phyloP scores from a whole-genome alignment of 2,329 filamentous ascomycete genomes.

The Teratosphaeriaceae sp. region DNA sequence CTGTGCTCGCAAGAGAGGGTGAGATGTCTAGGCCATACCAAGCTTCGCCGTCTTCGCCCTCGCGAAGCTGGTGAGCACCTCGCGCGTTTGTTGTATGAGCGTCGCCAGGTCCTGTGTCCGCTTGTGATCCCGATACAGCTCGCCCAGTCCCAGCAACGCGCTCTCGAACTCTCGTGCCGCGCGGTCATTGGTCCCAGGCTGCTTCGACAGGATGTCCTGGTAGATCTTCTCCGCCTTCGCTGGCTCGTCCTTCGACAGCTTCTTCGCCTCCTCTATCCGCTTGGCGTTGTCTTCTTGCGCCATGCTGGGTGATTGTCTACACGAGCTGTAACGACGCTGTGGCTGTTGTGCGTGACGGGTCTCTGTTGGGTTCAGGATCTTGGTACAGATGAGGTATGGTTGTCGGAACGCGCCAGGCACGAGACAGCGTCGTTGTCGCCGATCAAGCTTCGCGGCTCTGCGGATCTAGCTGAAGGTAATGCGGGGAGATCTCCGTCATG shows the following conservation, averaged over 20 bases:
- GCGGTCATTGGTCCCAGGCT: constrained; percentile 76
- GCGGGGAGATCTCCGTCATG: not conserved
- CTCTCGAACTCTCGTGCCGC: constrained; percentile 88
- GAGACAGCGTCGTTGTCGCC: not conserved
- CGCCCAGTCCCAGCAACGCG: constrained; percentile 79
- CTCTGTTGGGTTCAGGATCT: constrained; percentile 1
- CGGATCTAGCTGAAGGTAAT: not conserved
- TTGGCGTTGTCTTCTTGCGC: constrained; percentile 47
- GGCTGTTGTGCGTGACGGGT: not conserved
- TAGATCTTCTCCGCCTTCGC: constrained; percentile 80
- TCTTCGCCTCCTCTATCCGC: constrained; percentile 83
- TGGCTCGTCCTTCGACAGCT: constrained; percentile 72
- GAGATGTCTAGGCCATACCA: constrained; percentile 45
- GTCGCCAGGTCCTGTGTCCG: constrained; percentile 76
- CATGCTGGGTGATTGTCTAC: constrained; percentile 39
- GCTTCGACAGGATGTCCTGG: constrained; percentile 80
- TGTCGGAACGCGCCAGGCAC: constrained; percentile 1
- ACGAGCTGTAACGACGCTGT: constrained; percentile 2
- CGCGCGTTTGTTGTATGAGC: constrained; percentile 82
- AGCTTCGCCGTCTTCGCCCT: constrained; percentile 99
- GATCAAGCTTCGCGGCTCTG: not conserved
- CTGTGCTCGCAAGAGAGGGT: not conserved
- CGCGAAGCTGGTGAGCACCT: constrained; percentile 89
- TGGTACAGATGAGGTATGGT: not conserved
- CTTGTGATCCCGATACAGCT: constrained; percentile 87